Base-by-base conservation (phyloP, 2,329 filamentous ascomycete species). In the Penicillium polonicum region DNA sequence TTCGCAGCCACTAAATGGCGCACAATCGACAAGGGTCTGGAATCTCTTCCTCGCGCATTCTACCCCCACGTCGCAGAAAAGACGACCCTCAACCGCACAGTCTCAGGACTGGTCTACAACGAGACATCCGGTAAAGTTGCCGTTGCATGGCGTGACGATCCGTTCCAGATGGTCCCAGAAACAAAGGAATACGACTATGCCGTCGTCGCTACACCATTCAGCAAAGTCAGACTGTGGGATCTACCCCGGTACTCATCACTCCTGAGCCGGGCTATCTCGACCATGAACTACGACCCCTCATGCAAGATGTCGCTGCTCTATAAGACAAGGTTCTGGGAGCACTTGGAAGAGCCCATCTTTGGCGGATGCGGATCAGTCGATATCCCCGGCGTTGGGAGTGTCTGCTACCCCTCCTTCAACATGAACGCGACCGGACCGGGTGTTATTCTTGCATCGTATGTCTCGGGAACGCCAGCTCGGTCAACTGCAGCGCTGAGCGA, bases 251-350 rank as follows among this genome's bases (percentile, higher is more conserved):
- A 82, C 65, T 80, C 80, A 31, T 77, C 77, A n/a, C 74, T 82
- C 5, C 70, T 83, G 33, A 70, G 70, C 41, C 78, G 78, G 12
- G 80, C 81, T 6, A 82, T 83, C 64, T 69, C 63, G 25, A 72
- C 72, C 1, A 74, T 83, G 58, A 81, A 82, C 61, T 83, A 83
- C 68, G 68, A 76, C 25, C 78, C 77, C 25, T 72, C 76, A 2
- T 83, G 81, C 68, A 83, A 84, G 69, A 81, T 90, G 0, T 84
- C 87, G 0, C 80, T 90, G 3, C 86, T 88, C 70, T 91, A 88
- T 76, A 78, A 82, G 57, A 85, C 87, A 0, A 84, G 88, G 2
- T 84, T 84, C 74, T 84, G 82, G 82, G 82, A 84, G 60, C 78
- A 83, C 57, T 71, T 82, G 9, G 69, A 73, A 2, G 70, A 76